Evolutionary conservation across 352 stramenopile genomes (phyloP), one percentile per base, ranked within the genome.

Genomic region (Globisporangium irregulare): DNA sequence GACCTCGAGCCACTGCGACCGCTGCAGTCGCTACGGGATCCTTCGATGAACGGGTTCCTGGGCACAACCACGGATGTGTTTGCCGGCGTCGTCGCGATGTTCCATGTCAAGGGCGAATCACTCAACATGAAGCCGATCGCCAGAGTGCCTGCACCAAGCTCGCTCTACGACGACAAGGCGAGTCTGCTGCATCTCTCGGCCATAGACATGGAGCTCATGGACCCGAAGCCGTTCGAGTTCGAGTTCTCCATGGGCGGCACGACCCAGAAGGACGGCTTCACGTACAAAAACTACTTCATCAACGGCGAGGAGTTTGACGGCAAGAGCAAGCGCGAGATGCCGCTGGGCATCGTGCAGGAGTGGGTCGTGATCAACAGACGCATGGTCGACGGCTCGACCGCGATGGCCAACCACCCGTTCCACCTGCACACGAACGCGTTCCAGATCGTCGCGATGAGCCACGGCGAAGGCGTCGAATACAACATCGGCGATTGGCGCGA

Each of bases 371-470:
- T 83, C 18, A 92, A 92, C 66, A 69, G 73, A 36, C 72, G 78
- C 4, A 77, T 89, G 12, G 74, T 85, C 41, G 69, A 59, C 43
- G 81, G 80, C 12, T 72, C 67, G 22, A 61, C 76, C 22, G 76
- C 82, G 3, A 46, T 73, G 10, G 90, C 85, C 73, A 93, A 93
- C 59, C 89, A 96, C 61, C 89, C 89, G 59, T 96, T 94, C 66
- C 89, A 95, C 69, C 66, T 95, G 63, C 89, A 96, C 73, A 92
- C 86, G 27, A 95, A 93, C 62, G 80, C 86, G 27, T 93, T 94
- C 73, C 87, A 95, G 74, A 79, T 96, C 64, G 78, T 94, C 15
- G 74, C 74, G 25, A 82, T 91, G 75, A 88, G 78, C 36, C 82
- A 92, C 57, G 84, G 81, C 18, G 73, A 81, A 20, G 81, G 81